phyloP scores from a whole-genome alignment of 2,329 filamentous ascomycete genomes.

The Botryotinia narcissicola region DNA sequence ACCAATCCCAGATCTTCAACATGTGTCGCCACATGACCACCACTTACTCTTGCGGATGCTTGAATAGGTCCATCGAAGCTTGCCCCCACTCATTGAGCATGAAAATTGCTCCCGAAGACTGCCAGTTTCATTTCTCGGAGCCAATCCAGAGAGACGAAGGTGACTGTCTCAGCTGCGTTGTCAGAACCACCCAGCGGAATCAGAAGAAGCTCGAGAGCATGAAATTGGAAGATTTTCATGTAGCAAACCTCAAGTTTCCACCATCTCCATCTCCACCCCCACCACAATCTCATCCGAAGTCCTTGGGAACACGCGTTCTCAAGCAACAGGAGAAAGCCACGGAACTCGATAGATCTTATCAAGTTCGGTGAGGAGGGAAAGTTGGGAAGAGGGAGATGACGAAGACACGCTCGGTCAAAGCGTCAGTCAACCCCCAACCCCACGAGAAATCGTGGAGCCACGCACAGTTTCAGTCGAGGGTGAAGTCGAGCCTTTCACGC shows the following conservation, averaged over 20 bases:
- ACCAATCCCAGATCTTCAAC: not conserved
- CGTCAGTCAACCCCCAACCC: not conserved
- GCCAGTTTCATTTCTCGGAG: not conserved
- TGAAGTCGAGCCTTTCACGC: not conserved
- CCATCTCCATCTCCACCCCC: not conserved
- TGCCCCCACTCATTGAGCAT: not conserved
- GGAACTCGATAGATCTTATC: not conserved
- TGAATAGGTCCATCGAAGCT: not conserved
- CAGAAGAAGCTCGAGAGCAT: not conserved
- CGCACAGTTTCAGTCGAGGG: not conserved
- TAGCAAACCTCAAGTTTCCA: not conserved
- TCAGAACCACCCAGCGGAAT: not conserved
- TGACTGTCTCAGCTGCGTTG: not conserved
- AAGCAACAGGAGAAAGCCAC: not conserved
- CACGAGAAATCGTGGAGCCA: not conserved
- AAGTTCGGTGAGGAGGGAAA: not conserved
- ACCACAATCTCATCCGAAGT: not conserved
- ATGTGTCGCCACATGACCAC: not conserved
- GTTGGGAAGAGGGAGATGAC: not conserved
- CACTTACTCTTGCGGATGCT: not conserved
- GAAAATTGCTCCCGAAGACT: not conserved
- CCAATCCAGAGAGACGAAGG: accelerated
- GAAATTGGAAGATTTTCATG: not conserved
- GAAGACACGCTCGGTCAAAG: not conserved
- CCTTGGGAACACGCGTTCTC: not conserved